Evolutionary conservation across 2,329 filamentous ascomycete genomes (phyloP), one percentile per base, ranked within the genome.

Genomic region (Trichoderma sp.): DNA sequence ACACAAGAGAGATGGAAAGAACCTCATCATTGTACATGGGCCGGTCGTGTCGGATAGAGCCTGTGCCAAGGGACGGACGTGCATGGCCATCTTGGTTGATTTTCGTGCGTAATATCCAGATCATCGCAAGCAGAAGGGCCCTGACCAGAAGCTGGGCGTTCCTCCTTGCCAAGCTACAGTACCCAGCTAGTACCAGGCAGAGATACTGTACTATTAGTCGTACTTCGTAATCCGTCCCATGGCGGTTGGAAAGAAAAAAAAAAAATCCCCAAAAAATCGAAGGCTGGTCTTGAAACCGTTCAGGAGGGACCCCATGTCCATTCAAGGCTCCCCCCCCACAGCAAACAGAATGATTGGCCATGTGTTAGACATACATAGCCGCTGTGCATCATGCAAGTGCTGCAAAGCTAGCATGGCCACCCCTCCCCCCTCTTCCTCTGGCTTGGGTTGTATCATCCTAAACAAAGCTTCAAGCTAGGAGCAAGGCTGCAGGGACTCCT

Each of bases 361-460:
- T 70, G 71, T 75, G 73, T 76, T 73, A 75, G 74, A 76, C 73
- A 73, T 77, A 79, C 78, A 80, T 80, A 79, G 76, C 78, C 78
- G 78, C 78, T 79, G 75, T 78, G 77, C 77, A 78, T 76, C 73
- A 79, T 79, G 78, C 77, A 78, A 78, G 77, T 79, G 77, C 75
- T 61, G 78, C 77, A 76, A 35, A 77, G 73, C 76, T 76, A 67
- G 64, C 61, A 67, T 54, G 54, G 45, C 61, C 53, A 59, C 67
- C 67, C 67, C 63, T 67, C 63, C 61, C 67, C 67, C 67, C 67
- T 67, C 57, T 64, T 68, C 67, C 52, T 67, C 57, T 57, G 37
- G 50, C 37, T 7, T 67, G 58, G 52, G 52, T 35, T 57, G 63
- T 65, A 67, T 54, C 34, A 68, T 68, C 42, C 53, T 64, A 39